These are phyloP conservation scores for Fraxinus cuspidata DNA, from an alignment of 257 asterid genomes.

Conservation along the genomic window DNA sequence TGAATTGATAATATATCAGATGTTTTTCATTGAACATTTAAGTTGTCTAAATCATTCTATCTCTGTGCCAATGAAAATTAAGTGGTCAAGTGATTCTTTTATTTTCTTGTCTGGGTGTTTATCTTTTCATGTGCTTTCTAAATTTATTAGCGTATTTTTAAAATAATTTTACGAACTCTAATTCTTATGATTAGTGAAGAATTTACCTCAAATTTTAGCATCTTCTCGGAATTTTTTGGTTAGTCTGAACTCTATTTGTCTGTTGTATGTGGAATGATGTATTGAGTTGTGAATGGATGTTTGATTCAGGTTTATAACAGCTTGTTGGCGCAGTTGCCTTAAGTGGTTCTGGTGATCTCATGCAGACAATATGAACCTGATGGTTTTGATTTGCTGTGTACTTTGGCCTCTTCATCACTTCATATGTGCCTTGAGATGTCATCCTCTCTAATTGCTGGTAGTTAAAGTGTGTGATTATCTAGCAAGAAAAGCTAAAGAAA, in stretches of 20 bases:
- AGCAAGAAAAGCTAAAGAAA: slow-evolving; percentile 18
- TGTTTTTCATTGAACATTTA: background rate
- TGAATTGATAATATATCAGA: background rate
- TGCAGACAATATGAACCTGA: slow-evolving; percentile 64
- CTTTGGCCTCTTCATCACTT: slow-evolving; percentile 60
- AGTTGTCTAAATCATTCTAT: no score
- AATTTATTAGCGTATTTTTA: background rate
- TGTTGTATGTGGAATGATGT: slow-evolving; percentile 44
- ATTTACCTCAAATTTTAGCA: background rate
- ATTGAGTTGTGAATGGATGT: slow-evolving; percentile 60
- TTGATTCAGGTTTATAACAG: slow-evolving; percentile 69
- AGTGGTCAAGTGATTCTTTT: background rate
- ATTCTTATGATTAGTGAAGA: background rate
- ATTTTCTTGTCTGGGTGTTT: background rate
- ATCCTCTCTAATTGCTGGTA: slow-evolving; percentile 42
- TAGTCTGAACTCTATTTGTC: slow-evolving; percentile 30
- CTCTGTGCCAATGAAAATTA: background rate
- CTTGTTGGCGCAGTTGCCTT: slow-evolving; percentile 74
- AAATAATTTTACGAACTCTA: background rate
- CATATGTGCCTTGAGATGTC: slow-evolving; percentile 51
- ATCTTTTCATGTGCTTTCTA: background rate
- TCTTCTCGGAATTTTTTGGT: slow-evolving; percentile 10
- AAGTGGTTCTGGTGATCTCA: slow-evolving; percentile 63
- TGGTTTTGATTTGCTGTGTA: slow-evolving; percentile 68
- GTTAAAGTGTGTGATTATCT: slow-evolving; percentile 34